Conservation (phyloP, 805 yeast genomes). For the Ogataea nonfermentans region DNA sequence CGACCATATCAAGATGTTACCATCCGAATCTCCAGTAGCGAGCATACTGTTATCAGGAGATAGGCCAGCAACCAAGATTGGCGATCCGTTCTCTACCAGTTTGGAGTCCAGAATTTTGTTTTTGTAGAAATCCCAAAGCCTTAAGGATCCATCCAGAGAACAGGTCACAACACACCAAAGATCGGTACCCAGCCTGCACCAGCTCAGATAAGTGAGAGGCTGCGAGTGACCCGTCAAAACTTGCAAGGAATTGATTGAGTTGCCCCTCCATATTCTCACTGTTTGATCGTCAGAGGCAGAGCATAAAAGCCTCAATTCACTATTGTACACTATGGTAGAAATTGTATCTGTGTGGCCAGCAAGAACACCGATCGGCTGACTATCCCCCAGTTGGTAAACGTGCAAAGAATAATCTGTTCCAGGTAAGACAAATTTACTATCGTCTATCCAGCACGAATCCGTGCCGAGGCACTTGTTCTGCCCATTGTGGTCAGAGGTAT, state of each 20-base stretch:
- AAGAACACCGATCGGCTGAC: conserved; percentile 48
- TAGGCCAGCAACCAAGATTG: conserved; percentile 53
- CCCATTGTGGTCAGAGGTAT: conserved; percentile 9
- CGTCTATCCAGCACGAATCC: conserved; percentile 74
- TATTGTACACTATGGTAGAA: conserved; percentile 54
- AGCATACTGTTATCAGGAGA: conserved; percentile 49
- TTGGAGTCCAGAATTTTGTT: conserved; percentile 39
- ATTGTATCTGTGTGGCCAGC: conserved; percentile 67
- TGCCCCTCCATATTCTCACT: conserved; percentile 74
- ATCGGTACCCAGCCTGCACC: conserved; percentile 44
- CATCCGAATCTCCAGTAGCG: conserved; percentile 67
- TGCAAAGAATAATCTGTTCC: conserved; percentile 52
- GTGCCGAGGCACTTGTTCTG: conserved; percentile 37
- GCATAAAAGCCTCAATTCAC: conserved; percentile 52
- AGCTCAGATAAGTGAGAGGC: conserved; percentile 51
- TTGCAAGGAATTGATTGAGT: conserved; percentile 50
- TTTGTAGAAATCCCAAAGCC: conserved; percentile 61
- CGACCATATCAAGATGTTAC: conserved; percentile 55
- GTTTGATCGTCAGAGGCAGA: conserved; percentile 77
- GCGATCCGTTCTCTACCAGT: conserved; percentile 44
- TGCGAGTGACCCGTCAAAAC: conserved; percentile 54
- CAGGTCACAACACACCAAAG: conserved; percentile 44
- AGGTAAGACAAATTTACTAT: conserved; percentile 67
- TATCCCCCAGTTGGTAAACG: conserved; percentile 51
- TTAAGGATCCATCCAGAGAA: conserved; percentile 68